phyloP scores from a whole-genome alignment of 345 rosid genomes.

The Bretschneidera sinensis region DNA sequence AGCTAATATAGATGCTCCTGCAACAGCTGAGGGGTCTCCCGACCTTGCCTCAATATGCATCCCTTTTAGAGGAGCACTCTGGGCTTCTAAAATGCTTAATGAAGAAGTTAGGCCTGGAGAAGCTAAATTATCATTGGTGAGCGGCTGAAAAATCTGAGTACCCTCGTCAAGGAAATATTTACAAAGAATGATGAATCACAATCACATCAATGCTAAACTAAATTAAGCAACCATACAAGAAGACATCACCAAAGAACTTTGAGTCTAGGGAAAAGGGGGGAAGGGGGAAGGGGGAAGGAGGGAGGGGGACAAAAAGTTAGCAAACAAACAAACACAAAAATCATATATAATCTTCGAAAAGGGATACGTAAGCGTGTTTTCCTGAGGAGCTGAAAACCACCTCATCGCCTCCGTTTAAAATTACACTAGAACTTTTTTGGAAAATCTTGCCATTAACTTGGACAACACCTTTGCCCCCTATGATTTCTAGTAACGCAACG shows the following conservation, averaged over 20 bases:
- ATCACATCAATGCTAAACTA: conserved; percentile 6
- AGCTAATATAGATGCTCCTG: conserved; percentile 88
- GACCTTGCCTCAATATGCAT: conserved; percentile 77
- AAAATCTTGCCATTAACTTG: conserved; percentile 72
- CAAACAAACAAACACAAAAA: not conserved
- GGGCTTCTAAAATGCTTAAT: conserved; percentile 71
- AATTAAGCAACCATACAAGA: not conserved
- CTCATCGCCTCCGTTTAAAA: conserved; percentile 87
- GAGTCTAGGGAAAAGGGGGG: not conserved
- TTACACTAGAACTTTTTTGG: conserved; percentile 40
- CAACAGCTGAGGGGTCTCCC: conserved; percentile 79
- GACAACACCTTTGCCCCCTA: conserved; percentile 78
- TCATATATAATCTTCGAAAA: conserved; percentile 12
- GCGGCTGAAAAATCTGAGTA: conserved; percentile 80
- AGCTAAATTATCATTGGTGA: conserved; percentile 54
- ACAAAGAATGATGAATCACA: conserved; percentile 6
- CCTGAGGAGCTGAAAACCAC: conserved; percentile 63
- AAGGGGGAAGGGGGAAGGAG: too few relatives aligned
- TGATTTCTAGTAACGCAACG: conserved; percentile 60
- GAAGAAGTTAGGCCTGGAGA: conserved; percentile 61
- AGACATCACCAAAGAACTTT: not conserved
- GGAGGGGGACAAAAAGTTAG: conserved; percentile 3
- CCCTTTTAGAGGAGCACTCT: conserved; percentile 56
- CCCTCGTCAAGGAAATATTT: conserved; percentile 42
- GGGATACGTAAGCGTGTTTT: conserved; percentile 98